Conservation (phyloP, 176 grass and related monocot genomes). For the Rhynchospora breviuscula region DNA sequence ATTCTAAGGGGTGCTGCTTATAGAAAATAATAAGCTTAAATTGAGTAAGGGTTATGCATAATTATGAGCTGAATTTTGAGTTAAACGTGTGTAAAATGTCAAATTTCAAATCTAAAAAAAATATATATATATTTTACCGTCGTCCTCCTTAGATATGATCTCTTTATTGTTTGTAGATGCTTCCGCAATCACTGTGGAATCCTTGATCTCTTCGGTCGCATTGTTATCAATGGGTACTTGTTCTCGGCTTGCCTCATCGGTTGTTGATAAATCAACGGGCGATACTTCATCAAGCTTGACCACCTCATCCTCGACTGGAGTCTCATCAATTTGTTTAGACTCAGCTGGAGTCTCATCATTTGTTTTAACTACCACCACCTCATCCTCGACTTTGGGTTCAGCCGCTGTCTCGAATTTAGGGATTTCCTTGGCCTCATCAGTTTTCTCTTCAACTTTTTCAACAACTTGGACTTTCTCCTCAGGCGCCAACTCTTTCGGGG, state of each 20-base stretch:
- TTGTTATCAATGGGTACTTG: not conserved
- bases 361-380: not conserved
- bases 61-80: not conserved
- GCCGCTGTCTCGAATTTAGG: not conserved
- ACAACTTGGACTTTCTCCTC: constrained; percentile 7
- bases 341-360: not conserved
- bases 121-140: constrained; percentile 21
- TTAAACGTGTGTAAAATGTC: not conserved
- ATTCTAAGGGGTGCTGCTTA: no score
- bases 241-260: not conserved
- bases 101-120: not conserved
- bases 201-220: not conserved
- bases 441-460: not conserved
- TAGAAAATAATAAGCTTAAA: no score
- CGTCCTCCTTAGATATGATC: constrained; percentile 7
- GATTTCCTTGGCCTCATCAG: constrained; percentile 3
- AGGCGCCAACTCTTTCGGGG: not conserved
- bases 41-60: not conserved
- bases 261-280: not conserved
- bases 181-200: not conserved
- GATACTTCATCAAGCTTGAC: constrained; percentile 8
- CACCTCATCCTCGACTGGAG: no score
- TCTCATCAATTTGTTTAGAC: not conserved
- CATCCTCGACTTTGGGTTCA: not conserved
- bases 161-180: constrained; percentile 18